Conservation (phyloP, 2,329 filamentous ascomycete genomes). For the Berkeleyomyces rouxiae region DNA sequence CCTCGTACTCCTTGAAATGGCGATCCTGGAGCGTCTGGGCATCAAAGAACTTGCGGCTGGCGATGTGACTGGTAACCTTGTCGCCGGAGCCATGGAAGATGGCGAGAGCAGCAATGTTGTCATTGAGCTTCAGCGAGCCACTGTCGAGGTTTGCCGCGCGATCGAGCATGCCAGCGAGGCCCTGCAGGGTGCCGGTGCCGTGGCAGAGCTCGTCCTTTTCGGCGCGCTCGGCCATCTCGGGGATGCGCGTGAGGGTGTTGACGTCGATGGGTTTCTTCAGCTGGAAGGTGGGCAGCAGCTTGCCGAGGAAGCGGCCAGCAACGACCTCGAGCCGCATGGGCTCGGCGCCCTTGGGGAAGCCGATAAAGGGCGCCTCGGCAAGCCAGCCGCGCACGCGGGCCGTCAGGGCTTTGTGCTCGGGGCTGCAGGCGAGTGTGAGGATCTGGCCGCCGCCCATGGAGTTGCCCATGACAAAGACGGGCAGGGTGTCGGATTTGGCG, state of each 20-base stretch:
- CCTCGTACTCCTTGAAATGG: slow-evolving; percentile 56
- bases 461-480: slow-evolving; percentile 76
- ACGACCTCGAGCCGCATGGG: slow-evolving; percentile 48
- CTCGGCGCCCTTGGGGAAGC: slow-evolving; percentile 46
- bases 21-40: slow-evolving; percentile 45
- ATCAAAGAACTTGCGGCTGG: slow-evolving; percentile 47
- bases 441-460: slow-evolving; percentile 78
- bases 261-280: slow-evolving; percentile 48
- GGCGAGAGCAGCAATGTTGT: slow-evolving; percentile 47
- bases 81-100: slow-evolving; percentile 65
- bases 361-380: slow-evolving; percentile 63
- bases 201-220: slow-evolving; percentile 56
- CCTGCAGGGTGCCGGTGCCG: slow-evolving; percentile 72
- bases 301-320: slow-evolving; percentile 49
- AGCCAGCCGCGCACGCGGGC: slow-evolving; percentile 54
- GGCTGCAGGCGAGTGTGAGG: slow-evolving; percentile 40
- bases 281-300: slow-evolving; percentile 49
- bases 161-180: slow-evolving; percentile 61
- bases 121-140: slow-evolving; percentile 36
- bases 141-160: slow-evolving; percentile 44
- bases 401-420: slow-evolving; percentile 36
- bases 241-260: slow-evolving; percentile 50
- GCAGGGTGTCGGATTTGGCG: slow-evolving; percentile 37
- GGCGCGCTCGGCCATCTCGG: slow-evolving; percentile 42
- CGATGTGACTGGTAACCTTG: slow-evolving; percentile 47